Conservation (phyloP, 257 asterid genomes). For the Galeopsis tetrahit region DNA sequence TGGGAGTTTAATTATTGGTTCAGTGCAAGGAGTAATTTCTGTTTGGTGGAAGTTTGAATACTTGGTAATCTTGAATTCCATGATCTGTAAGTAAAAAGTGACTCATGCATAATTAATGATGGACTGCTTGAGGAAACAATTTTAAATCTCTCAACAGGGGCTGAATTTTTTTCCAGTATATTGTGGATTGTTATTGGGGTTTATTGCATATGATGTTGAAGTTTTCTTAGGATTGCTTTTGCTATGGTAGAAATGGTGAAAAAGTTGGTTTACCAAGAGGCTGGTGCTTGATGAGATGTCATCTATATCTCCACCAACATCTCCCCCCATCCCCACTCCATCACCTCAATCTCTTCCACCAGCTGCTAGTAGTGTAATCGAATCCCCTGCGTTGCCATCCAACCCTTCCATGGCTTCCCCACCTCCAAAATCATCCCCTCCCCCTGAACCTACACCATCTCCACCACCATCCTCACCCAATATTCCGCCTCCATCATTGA, state of each 20-base stretch:
- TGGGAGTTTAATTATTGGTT: slow-evolving; percentile 28
- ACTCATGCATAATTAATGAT: slow-evolving; percentile 16
- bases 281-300: slow-evolving; percentile 40
- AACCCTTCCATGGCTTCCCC: slow-evolving; percentile 34
- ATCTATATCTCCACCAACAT: slow-evolving; percentile 26
- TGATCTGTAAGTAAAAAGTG: neutral
- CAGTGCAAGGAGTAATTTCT: slow-evolving; percentile 22
- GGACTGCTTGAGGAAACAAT: neutral
- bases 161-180: neutral
- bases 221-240: slow-evolving; percentile 18
- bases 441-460: slow-evolving; percentile 32
- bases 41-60: neutral
- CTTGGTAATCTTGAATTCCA: slow-evolving; percentile 9
- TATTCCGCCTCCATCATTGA: slow-evolving; percentile 36
- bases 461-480: slow-evolving; percentile 38
- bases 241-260: slow-evolving; percentile 35
- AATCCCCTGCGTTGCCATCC: slow-evolving; percentile 19
- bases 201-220: slow-evolving; percentile 36
- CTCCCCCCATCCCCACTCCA: slow-evolving; percentile 39
- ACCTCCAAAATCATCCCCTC: slow-evolving; percentile 33
- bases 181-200: slow-evolving; percentile 22
- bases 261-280: slow-evolving; percentile 29
- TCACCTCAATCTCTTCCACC: slow-evolving; percentile 27
- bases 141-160: neutral
- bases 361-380: neutral